Evolutionary conservation across 495 filamentous ascomycete genomes (phyloP).

Genomic region (Neurospora terricola): DNA sequence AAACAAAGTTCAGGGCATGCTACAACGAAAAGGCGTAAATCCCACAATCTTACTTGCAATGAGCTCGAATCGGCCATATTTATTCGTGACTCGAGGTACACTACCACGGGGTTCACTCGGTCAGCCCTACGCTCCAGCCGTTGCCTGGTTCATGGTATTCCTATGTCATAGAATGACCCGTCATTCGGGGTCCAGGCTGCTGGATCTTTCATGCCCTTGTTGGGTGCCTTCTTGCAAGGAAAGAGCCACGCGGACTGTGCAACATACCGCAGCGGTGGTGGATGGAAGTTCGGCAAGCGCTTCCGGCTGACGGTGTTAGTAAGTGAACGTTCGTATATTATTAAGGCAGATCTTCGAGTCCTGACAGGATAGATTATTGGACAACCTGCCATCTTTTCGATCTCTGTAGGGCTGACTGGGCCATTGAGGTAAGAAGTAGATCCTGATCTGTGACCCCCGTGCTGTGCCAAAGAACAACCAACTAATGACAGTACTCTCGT

Average conservation of each 20-base stretch:
- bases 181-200: not conserved
- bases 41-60: not conserved
- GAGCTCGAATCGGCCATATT: not conserved
- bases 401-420: not conserved
- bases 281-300: not conserved
- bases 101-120: not conserved
- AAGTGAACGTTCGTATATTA: not conserved
- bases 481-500: not conserved
- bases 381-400: not conserved
- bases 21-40: not conserved
- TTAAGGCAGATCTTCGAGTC: no score
- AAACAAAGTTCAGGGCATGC: not conserved
- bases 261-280: not conserved
- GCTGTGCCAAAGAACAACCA: not conserved
- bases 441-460: not conserved
- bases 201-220: not conserved
- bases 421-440: not conserved
- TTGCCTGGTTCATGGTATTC: not conserved
- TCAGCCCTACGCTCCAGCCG: not conserved
- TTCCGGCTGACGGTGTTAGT: not conserved
- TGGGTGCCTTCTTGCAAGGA: not conserved
- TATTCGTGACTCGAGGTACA: not conserved
- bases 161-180: not conserved
- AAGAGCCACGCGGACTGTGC: not conserved
- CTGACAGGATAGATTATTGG: no score